phyloP scores from a whole-genome alignment of 2,329 filamentous ascomycete species.

The Apiospora arundinis region DNA sequence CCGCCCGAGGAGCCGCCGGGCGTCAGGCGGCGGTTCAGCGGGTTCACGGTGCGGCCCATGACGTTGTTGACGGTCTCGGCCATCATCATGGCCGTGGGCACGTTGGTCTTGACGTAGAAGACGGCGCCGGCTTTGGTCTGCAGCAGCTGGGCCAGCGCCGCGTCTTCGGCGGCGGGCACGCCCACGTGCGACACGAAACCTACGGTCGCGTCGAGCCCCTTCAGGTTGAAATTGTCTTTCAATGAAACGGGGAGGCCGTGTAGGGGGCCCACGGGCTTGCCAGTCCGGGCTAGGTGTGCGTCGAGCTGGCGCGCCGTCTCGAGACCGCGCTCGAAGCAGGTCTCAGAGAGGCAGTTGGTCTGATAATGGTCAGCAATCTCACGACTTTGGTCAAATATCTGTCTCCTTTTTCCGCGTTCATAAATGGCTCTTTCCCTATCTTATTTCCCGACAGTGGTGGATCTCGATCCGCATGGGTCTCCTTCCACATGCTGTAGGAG shows the following conservation, averaged over 20 bases:
- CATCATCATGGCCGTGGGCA: constrained; percentile 72
- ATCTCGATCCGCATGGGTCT: no score
- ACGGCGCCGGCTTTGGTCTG: constrained; percentile 54
- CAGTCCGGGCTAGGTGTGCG: constrained; percentile 52
- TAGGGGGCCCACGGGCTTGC: constrained; percentile 63
- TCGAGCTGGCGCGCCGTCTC: constrained; percentile 55
- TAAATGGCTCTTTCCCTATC: no score
- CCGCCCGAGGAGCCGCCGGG: constrained; percentile 72
- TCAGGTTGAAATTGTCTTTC: constrained; percentile 74
- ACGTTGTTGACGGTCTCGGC: constrained; percentile 71
- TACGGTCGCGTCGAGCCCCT: constrained; percentile 64
- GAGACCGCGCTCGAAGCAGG: constrained; percentile 61
- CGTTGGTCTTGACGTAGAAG: constrained; percentile 63
- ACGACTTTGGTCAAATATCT: background rate
- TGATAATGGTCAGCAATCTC: constrained; percentile 24
- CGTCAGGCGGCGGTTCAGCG: constrained; percentile 63
- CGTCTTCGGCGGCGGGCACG: constrained; percentile 56
- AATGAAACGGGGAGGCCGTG: constrained; percentile 70
- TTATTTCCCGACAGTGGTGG: no score
- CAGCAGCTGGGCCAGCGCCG: constrained; percentile 50
- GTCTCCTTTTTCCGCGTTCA: background rate
- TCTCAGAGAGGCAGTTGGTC: constrained; percentile 60
- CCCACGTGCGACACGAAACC: constrained; percentile 69
- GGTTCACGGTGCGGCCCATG: constrained; percentile 68
- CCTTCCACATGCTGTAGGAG: no score